Conservation (phyloP, 176 grass and related monocot genomes). For the Rhynchospora pubera region DNA sequence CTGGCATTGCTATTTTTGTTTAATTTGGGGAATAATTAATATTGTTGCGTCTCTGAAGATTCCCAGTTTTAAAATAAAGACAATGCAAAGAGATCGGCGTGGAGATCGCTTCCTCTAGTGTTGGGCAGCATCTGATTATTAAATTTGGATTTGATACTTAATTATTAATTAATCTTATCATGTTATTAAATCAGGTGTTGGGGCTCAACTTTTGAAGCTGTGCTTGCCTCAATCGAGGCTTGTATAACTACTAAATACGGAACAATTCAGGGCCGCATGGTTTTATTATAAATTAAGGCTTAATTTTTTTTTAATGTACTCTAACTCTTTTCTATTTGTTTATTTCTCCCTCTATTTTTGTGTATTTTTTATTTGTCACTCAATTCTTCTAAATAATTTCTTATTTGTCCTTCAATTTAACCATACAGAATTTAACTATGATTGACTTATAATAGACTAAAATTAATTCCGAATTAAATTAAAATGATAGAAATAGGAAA, state of each 20-base stretch:
- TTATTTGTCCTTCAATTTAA: too few relatives aligned
- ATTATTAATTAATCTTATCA: neutral
- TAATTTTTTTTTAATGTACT: too few relatives aligned
- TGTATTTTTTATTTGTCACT: too few relatives aligned
- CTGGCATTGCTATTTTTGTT: neutral
- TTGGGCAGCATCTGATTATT: neutral
- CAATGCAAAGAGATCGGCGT: neutral
- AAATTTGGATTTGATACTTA: neutral
- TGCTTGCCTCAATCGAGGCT: neutral
- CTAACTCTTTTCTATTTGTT: too few relatives aligned
- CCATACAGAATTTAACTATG: too few relatives aligned
- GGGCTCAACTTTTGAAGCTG: neutral
- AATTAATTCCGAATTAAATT: too few relatives aligned
- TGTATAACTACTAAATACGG: neutral
- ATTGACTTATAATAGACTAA: too few relatives aligned
- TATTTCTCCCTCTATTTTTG: too few relatives aligned
- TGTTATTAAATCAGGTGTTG: conserved; percentile 12
- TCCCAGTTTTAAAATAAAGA: neutral
- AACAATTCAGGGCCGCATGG: neutral
- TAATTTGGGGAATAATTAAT: neutral
- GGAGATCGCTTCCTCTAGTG: neutral
- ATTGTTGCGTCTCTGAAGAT: neutral
- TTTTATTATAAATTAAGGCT: neutral
- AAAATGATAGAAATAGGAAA: too few relatives aligned
- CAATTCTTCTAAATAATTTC: too few relatives aligned